Conservation (phyloP, 352 stramenopile genomes). For the Pythium grandisporangium region DNA sequence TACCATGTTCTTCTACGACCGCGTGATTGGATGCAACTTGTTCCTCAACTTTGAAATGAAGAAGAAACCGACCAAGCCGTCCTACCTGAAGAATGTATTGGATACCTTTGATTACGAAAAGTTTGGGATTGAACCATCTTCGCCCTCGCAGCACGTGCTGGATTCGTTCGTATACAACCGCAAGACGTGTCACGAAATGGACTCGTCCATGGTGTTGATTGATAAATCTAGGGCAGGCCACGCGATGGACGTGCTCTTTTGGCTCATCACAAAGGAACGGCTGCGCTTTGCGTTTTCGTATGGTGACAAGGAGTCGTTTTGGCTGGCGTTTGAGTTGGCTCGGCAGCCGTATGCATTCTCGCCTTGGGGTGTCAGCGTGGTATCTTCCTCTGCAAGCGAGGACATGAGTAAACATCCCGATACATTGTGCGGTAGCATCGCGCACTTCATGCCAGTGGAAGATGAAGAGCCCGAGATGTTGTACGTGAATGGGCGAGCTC, state of each 20-base stretch:
- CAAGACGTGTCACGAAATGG: constrained; percentile 51
- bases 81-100: constrained; percentile 22
- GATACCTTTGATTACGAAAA: constrained; percentile 28
- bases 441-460: constrained; percentile 37
- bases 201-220: constrained; percentile 64
- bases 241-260: constrained; percentile 54
- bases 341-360: constrained; percentile 52
- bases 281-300: constrained; percentile 61
- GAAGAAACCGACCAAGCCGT: constrained; percentile 16
- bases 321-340: constrained; percentile 57
- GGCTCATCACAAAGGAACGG: constrained; percentile 48
- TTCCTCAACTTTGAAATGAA: constrained; percentile 49
- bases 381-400: constrained; percentile 30
- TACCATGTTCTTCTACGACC: constrained; percentile 64
- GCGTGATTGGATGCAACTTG: constrained; percentile 32
- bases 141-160: constrained; percentile 21
- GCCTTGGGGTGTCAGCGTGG: constrained; percentile 42
- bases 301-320: constrained; percentile 71
- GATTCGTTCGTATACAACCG: constrained; percentile 30
- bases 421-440: constrained; percentile 59
- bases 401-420: constrained; percentile 43
- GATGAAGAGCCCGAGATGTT: constrained; percentile 21
- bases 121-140: constrained; percentile 13
- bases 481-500: constrained; percentile 46
- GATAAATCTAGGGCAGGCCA: constrained; percentile 39